Conservation (phyloP, 202 grass and related monocot genomes). For the Cymbopogon flexuosus region DNA sequence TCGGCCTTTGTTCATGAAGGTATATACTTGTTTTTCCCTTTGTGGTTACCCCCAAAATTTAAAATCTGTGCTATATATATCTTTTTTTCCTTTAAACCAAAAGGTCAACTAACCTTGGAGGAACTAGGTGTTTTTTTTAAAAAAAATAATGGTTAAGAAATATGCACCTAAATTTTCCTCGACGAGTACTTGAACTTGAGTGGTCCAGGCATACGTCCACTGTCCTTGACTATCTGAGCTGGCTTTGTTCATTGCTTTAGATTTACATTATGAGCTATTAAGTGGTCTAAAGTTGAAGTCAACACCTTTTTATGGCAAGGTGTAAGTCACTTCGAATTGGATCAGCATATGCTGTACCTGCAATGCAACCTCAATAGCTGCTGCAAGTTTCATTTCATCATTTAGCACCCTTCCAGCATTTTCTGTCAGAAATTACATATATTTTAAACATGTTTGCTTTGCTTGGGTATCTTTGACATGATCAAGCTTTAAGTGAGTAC, state of each 20-base stretch:
- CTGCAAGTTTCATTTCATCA: constrained; percentile 13
- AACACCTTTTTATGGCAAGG: background rate
- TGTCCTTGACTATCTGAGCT: background rate
- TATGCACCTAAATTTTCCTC: background rate
- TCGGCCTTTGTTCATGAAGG: constrained; percentile 95
- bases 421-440: background rate
- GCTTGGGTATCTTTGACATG: background rate
- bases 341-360: background rate
- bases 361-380: background rate
- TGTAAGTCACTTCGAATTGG: background rate
- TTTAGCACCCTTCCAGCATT: background rate
- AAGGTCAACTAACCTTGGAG: background rate
- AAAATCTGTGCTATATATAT: background rate
- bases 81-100: background rate
- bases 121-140: background rate
- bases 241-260: background rate
- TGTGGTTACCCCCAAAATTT: background rate
- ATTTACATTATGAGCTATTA: constrained; percentile 2
- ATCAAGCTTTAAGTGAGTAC: background rate
- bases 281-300: background rate
- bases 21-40: constrained; percentile 44
- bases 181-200: no score
- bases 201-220: no score
- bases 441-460: background rate
- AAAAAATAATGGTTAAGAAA: background rate